Evolutionary conservation across 2,329 filamentous ascomycete species (phyloP), one percentile per base, ranked within the genome.

Genomic region (Cadophora gregata): DNA sequence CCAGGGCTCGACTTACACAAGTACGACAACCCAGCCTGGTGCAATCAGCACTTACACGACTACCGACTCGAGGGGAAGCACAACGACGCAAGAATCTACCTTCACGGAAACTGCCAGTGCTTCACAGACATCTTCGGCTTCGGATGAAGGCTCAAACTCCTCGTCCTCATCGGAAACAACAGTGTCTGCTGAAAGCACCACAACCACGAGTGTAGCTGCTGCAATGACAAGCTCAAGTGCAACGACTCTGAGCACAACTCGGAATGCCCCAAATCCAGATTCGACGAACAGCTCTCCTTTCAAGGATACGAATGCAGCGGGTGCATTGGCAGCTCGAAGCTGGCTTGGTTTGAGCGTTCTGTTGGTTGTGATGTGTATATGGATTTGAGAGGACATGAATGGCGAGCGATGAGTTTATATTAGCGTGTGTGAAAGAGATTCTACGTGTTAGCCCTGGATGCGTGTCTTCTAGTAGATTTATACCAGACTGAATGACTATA

Each of bases 231-330:
- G 68, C 47, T 36, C 67, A 14, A 66, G 53, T 59, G 59, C 27
- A 29, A 48, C 45, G 47, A 50, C 29, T 14, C 38, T 48, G 27
- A 71, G 69, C 47, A 66, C 42, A 21, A 71, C 69, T 0, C 59
- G 55, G 9, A 63, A 58, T 31, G 67, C 68, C 10, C 36, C 51
- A 25, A 60, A 62, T 55, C 48, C 70, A 9, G 68, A 67, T 47
- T 64, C 66, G 4, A 74, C 70, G 16, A 71, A 75, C 56, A 73
- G 73, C 53, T 70, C 73, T 29, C 75, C 75, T 0, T 77, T 76
- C 59, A 72, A 63, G n/a, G 59, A 64, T n/a, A 64, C 71, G 14
- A 70, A 68, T 63, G 65, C 56, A 8, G 68, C 62, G 1, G 66
- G 48, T 31, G 45, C 12, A 31, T 55, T 59, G 9, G 36, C 16